phyloP scores from a whole-genome alignment of 148 eudicot genomes.

The Vaccinium vitisidaea region DNA sequence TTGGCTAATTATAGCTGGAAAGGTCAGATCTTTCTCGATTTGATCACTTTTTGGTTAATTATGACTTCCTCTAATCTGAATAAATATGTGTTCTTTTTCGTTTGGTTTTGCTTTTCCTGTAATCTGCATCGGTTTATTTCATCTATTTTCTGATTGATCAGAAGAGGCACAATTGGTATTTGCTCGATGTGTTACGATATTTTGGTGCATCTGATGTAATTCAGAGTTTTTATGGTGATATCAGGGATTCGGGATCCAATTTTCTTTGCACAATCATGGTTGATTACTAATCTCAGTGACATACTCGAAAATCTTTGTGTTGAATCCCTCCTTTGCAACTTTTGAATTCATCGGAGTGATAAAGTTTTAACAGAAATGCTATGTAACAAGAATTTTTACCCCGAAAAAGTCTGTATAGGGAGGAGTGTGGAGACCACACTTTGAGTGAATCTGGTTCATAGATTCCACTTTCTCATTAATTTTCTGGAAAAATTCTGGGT shows the following conservation, averaged over 20 bases:
- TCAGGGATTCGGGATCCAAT: background rate
- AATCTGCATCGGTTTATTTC: background rate
- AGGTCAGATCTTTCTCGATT: constrained; percentile 28
- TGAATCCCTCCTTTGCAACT: background rate
- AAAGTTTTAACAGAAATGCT: background rate
- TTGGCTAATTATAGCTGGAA: constrained; percentile 52
- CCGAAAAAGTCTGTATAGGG: background rate
- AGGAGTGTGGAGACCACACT: background rate
- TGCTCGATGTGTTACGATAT: background rate
- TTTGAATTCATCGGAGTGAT: background rate
- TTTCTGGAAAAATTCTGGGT: background rate
- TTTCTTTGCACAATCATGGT: background rate
- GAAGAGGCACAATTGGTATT: background rate
- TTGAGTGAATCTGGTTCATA: background rate
- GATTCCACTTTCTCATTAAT: background rate
- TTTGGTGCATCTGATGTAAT: background rate
- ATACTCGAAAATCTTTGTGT: background rate
- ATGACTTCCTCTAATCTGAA: background rate
- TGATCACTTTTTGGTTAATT: background rate
- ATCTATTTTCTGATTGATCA: background rate
- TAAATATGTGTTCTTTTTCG: background rate
- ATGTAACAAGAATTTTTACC: background rate
- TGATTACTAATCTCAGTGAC: background rate
- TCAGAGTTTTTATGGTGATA: background rate
- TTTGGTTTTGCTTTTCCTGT: background rate